Percentiles rank a stretch among this genome's conserved stretches.
These are phyloP conservation scores for Sporodiniella umbellata DNA, from an alignment of 371 early-diverging fungal species.

Conservation along the genomic window DNA sequence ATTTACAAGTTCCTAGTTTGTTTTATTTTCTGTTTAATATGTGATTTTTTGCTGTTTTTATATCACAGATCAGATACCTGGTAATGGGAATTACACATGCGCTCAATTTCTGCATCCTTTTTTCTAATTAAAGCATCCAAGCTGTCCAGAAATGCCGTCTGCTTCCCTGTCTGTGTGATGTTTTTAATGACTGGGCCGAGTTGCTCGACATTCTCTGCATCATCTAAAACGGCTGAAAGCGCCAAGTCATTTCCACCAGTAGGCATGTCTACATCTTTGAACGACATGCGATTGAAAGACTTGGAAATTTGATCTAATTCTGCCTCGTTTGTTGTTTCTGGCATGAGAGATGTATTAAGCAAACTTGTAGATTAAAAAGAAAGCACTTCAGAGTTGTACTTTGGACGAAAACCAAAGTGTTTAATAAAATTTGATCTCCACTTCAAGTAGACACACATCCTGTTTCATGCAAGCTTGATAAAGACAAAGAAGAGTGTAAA, in stretches of 20 bases:
- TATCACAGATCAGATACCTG: constrained; percentile 64
- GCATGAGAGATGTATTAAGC: too few species aligned
- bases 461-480: too few species aligned
- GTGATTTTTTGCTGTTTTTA: too few species aligned
- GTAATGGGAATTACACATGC: constrained; percentile 94
- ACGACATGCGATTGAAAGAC: background rate
- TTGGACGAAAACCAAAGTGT: too few species aligned
- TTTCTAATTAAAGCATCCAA: constrained; percentile 74
- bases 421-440: too few species aligned
- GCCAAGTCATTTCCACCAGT: constrained; percentile 26
- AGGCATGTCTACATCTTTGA: constrained; percentile 1
- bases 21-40: constrained; percentile 26
- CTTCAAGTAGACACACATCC: too few species aligned
- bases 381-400: too few species aligned
- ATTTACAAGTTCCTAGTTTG: constrained; percentile 96
- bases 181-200: constrained; percentile 88
- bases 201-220: constrained; percentile 76
- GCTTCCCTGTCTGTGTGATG: constrained; percentile 81
- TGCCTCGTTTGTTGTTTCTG: constrained; percentile 4
- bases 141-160: constrained; percentile 85
- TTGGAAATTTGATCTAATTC: constrained; percentile 3
- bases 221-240: constrained; percentile 46
- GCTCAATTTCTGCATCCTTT: constrained; percentile 97
- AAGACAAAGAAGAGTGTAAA: too few species aligned
- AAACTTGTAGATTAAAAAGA: too few species aligned